These are phyloP conservation scores for Fusarium sp. DNA, from an alignment of 2,329 filamentous ascomycete species.

Conservation along the genomic window DNA sequence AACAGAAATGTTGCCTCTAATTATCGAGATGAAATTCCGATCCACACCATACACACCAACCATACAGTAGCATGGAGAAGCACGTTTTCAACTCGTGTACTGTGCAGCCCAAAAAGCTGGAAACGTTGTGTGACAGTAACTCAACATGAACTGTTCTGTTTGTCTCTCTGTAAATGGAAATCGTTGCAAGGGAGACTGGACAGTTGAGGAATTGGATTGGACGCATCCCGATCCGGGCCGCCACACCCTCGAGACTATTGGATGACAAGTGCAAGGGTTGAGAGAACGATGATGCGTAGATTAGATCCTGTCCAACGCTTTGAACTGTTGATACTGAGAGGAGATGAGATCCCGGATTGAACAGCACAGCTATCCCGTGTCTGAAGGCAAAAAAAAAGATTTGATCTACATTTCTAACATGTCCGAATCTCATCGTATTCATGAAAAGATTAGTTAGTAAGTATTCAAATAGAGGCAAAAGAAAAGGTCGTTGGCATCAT, in stretches of 20 bases:
- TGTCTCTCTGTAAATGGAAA: neutral
- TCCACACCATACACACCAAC: neutral
- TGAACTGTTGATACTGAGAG: neutral
- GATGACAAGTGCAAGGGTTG: slow-evolving; percentile 22
- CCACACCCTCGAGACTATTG: slow-evolving; percentile 34
- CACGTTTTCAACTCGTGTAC: neutral
- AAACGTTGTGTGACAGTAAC: slow-evolving; percentile 13
- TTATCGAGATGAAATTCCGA: slow-evolving; percentile 5
- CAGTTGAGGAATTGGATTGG: neutral
- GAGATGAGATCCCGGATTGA: slow-evolving; percentile 9
- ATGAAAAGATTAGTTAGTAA: neutral
- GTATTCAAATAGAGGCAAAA: neutral
- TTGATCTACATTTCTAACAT: slow-evolving; percentile 1
- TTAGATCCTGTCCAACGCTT: slow-evolving; percentile 27
- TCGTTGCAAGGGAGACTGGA: slow-evolving; percentile 8
- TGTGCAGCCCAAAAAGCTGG: slow-evolving; percentile 8
- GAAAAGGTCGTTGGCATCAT: slow-evolving; percentile 2
- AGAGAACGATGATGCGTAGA: slow-evolving; percentile 41
- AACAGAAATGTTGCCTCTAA: neutral
- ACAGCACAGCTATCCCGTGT: neutral
- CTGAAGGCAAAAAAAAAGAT: slow-evolving; percentile 5
- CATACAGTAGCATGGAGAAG: neutral
- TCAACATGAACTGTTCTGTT: slow-evolving; percentile 2
- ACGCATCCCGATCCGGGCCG: slow-evolving; percentile 41
- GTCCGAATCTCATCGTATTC: neutral